phyloP scores from a whole-genome alignment of 257 asterid species.

The Nicotiana tabacum region DNA sequence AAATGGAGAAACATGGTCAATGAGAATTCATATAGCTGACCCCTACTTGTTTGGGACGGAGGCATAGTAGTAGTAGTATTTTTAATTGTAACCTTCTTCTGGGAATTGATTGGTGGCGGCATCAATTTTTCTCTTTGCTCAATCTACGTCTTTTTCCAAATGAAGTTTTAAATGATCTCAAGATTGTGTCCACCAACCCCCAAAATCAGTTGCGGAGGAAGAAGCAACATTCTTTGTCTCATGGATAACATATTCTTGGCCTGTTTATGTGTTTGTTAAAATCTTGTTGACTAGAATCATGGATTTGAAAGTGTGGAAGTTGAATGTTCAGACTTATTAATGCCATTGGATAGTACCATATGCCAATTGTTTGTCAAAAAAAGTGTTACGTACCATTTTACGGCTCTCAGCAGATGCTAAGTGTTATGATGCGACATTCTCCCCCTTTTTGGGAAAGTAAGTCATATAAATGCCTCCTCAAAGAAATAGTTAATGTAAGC shows the following conservation, averaged over 20 bases:
- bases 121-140: not conserved
- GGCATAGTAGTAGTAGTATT: no score
- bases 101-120: not conserved
- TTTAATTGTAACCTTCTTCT: not conserved
- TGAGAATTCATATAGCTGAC: no score
- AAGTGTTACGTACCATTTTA: not conserved
- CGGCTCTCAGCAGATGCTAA: not conserved
- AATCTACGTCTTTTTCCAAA: not conserved
- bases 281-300: not conserved
- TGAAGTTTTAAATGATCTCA: not conserved
- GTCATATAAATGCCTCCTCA: not conserved
- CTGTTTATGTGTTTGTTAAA: not conserved
- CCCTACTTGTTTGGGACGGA: no score
- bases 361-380: not conserved
- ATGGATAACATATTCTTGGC: not conserved
- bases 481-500: not conserved
- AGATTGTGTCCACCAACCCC: not conserved
- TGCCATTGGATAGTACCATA: not conserved
- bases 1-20: no score
- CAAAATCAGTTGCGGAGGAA: not conserved
- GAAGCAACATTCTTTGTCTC: not conserved
- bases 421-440: not conserved
- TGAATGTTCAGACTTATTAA: not conserved
- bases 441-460: not conserved
- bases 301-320: not conserved